Base-by-base conservation (phyloP, 108 stramenopile species). In the Nitzschia inconspicua region DNA sequence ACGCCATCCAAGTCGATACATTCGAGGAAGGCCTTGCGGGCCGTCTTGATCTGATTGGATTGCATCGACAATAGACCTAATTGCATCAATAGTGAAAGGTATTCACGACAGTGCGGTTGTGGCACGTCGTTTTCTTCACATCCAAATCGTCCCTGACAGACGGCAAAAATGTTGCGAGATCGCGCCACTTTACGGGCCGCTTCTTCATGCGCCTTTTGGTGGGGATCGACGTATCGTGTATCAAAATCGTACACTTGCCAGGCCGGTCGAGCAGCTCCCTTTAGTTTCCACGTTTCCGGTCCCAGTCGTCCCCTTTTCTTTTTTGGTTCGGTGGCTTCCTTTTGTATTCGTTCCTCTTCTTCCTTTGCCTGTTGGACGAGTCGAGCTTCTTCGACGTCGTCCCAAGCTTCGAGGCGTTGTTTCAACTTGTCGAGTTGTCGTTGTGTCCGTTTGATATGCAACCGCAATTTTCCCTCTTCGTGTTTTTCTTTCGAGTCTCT, bases 191-290 rank as follows among this genome's bases (percentile, higher is more conserved):
- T 89, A 14, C 46, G 70, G 26, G 70, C 77, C 14, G 79, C 84
- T 44, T 91, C 82, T 51, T 87, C 84, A 35, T 82, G 70, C 8
- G 80, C 88, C 66, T 85, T 74, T 0, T 77, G 47, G 52, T 94
- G 79, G 5, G 84, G 82, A 83, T 89, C 86, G n/a, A 84, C 79
- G 63, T 89, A 91, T n/a, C 91, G 71, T 0, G 74, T 79, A 66
- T 95, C 94, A 65, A 92, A 92, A 65, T 92, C 90, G 55, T 95
- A 92, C 0, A 95, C 87, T 72, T 89, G 69, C 68, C 71, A 73
- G 9, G 94, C 94, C 0, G 94, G 91, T 34, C 91, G 75, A 24
- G 94, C 94, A 7, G 94, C 91, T 13, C 94, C 94, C 23, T 80
- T 76, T 28, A 95, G 57, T 72, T 92, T 90, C 94, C 94, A 95